Evolutionary conservation across 1,139 yeast species (phyloP).

Genomic region (Nematodospora anomalae): DNA sequence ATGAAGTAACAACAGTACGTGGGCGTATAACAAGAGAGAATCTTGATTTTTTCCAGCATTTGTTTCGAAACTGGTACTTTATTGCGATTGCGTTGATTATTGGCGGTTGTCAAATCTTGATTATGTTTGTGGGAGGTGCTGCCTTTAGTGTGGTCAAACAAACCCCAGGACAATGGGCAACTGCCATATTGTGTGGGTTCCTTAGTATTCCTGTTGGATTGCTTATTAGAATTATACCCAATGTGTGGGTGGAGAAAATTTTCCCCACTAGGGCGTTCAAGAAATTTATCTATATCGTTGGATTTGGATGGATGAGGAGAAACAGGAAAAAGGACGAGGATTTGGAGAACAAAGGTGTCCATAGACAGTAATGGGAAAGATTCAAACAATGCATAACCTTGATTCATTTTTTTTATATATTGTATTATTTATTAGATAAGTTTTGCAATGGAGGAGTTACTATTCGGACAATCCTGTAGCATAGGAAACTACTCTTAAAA

Average conservation of each 20-base stretch:
- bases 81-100: slow-evolving; percentile 68
- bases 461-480: no score
- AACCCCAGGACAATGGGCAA: slow-evolving; percentile 85
- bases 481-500: no score
- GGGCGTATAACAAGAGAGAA: slow-evolving; percentile 61
- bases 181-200: slow-evolving; percentile 82
- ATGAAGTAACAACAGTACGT: slow-evolving; percentile 55
- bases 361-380: not conserved
- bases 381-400: not conserved
- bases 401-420: no score
- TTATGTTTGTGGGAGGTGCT: slow-evolving; percentile 97
- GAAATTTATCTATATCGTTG: slow-evolving; percentile 43
- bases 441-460: no score
- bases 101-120: slow-evolving; percentile 79
- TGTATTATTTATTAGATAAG: no score
- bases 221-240: slow-evolving; percentile 78
- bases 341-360: slow-evolving; percentile 1
- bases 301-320: slow-evolving; percentile 45
- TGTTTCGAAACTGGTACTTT: slow-evolving; percentile 81
- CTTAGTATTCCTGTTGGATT: slow-evolving; percentile 80
- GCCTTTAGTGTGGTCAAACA: slow-evolving; percentile 83
- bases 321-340: slow-evolving; percentile 22
- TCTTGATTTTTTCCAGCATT: slow-evolving; percentile 79
- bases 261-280: slow-evolving; percentile 69
- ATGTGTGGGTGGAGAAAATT: slow-evolving; percentile 63